Percentiles rank a stretch among this genome's conserved stretches.
These are phyloP conservation scores for Eutrema japonicum DNA, from an alignment of 345 rosid genomes.

Conservation along the genomic window DNA sequence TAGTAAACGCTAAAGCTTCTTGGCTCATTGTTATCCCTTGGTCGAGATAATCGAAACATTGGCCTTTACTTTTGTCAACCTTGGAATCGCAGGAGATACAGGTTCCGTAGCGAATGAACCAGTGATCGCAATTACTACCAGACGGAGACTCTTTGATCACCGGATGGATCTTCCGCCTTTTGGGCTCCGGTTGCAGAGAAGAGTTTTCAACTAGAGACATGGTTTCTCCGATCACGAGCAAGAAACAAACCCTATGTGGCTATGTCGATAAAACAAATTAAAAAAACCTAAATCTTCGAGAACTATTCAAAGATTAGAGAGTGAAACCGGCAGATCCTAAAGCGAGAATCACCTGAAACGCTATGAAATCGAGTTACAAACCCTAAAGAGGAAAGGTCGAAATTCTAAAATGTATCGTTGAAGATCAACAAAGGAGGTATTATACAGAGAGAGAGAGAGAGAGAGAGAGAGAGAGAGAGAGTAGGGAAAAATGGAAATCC, in stretches of 20 bases:
- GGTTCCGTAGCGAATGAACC: too few relatives aligned
- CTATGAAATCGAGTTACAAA: background rate
- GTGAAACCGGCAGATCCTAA: background rate
- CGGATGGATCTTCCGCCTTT: slow-evolving; percentile 2
- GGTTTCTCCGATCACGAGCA: background rate
- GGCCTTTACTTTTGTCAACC: too few relatives aligned
- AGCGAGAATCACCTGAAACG: background rate
- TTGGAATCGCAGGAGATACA: too few relatives aligned
- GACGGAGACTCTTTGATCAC: too few relatives aligned
- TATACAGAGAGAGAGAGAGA: too few relatives aligned
- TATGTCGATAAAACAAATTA: too few relatives aligned
- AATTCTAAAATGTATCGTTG: background rate
- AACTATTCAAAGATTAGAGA: too few relatives aligned
- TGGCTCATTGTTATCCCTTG: background rate
- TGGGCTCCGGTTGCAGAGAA: background rate
- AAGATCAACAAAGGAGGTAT: background rate
- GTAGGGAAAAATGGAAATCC: too few relatives aligned
- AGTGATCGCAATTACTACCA: too few relatives aligned
- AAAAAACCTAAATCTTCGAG: background rate
- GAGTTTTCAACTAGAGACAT: background rate
- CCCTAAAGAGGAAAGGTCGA: background rate
- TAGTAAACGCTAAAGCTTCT: background rate
- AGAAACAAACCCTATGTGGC: background rate
- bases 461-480: too few relatives aligned
- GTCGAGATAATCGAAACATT: too few relatives aligned